Evolutionary conservation across 208 protist species (phyloP).

Genomic region (Leishmania guyanensis): DNA sequence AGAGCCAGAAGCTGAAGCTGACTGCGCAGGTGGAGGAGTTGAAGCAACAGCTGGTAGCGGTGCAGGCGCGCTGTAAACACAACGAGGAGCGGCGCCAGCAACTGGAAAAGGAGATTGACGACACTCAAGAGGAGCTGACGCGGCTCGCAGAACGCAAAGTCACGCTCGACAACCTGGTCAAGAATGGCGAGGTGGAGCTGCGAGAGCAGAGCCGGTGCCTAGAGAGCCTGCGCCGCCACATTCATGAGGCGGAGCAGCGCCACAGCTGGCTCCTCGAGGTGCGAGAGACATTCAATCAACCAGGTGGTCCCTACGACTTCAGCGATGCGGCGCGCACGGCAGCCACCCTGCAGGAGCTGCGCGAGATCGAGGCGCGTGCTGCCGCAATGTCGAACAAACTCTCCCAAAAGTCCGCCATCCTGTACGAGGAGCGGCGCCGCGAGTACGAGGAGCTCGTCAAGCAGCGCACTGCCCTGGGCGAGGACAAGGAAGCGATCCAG

Average conservation of each 20-base stretch:
- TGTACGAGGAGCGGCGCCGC: slow-evolving; percentile 95
- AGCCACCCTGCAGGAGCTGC: slow-evolving; percentile 68
- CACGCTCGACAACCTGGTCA: slow-evolving; percentile 64
- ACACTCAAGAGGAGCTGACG: slow-evolving; percentile 75
- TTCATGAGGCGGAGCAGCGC: slow-evolving; percentile 67
- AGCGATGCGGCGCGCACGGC: slow-evolving; percentile 57
- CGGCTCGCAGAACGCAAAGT: slow-evolving; percentile 58
- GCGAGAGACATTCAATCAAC: slow-evolving; percentile 45
- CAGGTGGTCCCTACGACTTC: slow-evolving; percentile 69
- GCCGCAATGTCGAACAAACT: slow-evolving; percentile 79
- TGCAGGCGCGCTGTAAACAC: slow-evolving; percentile 41
- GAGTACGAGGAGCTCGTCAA: slow-evolving; percentile 97
- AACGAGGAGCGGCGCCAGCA: slow-evolving; percentile 53
- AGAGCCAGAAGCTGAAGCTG: slow-evolving; percentile 39
- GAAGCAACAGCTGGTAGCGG: slow-evolving; percentile 38
- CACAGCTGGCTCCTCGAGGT: slow-evolving; percentile 65
- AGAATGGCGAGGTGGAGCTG: slow-evolving; percentile 85
- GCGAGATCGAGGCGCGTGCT: slow-evolving; percentile 73
- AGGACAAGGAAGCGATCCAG: slow-evolving; percentile 97
- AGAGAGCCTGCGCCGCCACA: slow-evolving; percentile 50
- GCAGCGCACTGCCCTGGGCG: slow-evolving; percentile 92
- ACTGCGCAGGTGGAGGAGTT: slow-evolving; percentile 38
- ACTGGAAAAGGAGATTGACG: slow-evolving; percentile 81
- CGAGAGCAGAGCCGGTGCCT: slow-evolving; percentile 44
- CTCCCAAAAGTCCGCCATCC: slow-evolving; percentile 94